These are phyloP conservation scores for Chytriomyces sp. DNA, from an alignment of 192 early-diverging fungal species.

Conservation along the genomic window DNA sequence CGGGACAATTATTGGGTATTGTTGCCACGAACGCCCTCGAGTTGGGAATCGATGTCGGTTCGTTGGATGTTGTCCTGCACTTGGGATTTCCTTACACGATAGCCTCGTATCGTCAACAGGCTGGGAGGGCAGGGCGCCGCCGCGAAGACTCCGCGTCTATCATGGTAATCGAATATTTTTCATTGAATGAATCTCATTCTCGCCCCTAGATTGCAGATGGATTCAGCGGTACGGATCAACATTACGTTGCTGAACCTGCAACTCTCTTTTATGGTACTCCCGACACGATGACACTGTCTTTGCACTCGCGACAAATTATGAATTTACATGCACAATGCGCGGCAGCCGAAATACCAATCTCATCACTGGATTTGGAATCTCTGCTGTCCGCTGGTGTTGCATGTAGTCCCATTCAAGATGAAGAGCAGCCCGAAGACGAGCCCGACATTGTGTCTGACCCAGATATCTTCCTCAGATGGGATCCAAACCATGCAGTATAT, in stretches of 20 bases:
- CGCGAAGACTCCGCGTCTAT: constrained; percentile 61
- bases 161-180: constrained; percentile 43
- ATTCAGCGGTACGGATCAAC: constrained; percentile 61
- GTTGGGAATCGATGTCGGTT: constrained; percentile 81
- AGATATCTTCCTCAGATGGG: constrained; percentile 3
- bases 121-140: constrained; percentile 73
- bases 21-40: constrained; percentile 82
- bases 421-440: not conserved
- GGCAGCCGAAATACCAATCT: constrained; percentile 60
- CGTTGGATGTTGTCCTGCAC: constrained; percentile 72
- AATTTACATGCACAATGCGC: constrained; percentile 75
- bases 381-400: not conserved
- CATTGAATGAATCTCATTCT: not conserved
- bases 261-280: constrained; percentile 54
- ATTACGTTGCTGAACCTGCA: constrained; percentile 42
- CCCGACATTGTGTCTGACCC: not conserved
- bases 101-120: constrained; percentile 70
- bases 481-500: constrained; percentile 36
- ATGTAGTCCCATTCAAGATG: not conserved
- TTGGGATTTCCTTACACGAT: constrained; percentile 69
- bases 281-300: constrained; percentile 40
- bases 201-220: constrained; percentile 40
- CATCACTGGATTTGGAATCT: not conserved
- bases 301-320: constrained; percentile 34
- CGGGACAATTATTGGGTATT: constrained; percentile 62